phyloP scores from a whole-genome alignment of 2,329 filamentous ascomycete genomes.

The Aureobasidium sp. region DNA sequence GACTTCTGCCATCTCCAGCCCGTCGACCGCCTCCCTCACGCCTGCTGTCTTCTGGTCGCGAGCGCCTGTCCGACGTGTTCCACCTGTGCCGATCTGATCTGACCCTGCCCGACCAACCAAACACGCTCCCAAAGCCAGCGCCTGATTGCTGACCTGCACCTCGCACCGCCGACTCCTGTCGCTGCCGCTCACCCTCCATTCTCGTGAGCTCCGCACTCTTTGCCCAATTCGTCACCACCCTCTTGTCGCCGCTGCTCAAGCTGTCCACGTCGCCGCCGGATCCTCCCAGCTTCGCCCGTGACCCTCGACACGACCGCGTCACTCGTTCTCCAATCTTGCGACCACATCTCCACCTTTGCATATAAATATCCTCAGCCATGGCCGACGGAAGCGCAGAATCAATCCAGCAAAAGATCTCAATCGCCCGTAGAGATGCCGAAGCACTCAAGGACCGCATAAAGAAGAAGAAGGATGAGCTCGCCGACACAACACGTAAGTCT shows the following conservation, averaged over 20 bases:
- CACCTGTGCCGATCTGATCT: constrained; percentile 8
- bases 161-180: constrained; percentile 9
- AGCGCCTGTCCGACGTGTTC: neutral
- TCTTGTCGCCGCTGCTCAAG: neutral
- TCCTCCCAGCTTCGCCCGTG: neutral
- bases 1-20: neutral
- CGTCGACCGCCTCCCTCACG: neutral
- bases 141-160: constrained; percentile 13
- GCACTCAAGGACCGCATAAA: constrained; percentile 98
- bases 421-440: constrained; percentile 95
- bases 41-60: neutral
- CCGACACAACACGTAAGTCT: constrained; percentile 88
- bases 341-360: neutral
- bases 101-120: constrained; percentile 8
- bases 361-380: constrained; percentile 26
- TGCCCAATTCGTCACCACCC: neutral
- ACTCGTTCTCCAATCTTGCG: neutral
- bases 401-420: constrained; percentile 67
- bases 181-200: constrained; percentile 5
- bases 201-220: constrained; percentile 7
- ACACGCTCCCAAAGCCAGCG: neutral
- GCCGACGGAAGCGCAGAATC: constrained; percentile 46
- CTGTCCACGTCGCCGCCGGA: neutral
- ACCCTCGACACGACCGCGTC: constrained; percentile 6
- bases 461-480: constrained; percentile 99